Evolutionary conservation across 345 rosid genomes (phyloP).

Genomic region (Streptanthus diversifolius): DNA sequence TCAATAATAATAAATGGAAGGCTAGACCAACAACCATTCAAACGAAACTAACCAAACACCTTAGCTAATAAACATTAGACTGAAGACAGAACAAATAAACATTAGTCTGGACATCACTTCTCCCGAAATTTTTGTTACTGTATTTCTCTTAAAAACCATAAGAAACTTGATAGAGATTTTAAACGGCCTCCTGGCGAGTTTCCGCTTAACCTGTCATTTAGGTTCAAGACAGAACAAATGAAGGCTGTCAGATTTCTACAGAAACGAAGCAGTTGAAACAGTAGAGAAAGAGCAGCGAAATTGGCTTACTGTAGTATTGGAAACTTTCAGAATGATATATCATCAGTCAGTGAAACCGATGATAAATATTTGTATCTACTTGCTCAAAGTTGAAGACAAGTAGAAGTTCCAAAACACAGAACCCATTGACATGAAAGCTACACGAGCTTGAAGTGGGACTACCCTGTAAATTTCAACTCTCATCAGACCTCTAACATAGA

Average conservation of each 20-base stretch:
- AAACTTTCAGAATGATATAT: neutral
- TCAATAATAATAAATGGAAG: neutral
- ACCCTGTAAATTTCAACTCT: slow-evolving; percentile 49
- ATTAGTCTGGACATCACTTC: neutral
- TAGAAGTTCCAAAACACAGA: slow-evolving; percentile 95
- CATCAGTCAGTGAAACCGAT: neutral
- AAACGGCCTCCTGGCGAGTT: slow-evolving; percentile 1
- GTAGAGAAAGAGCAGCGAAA: slow-evolving; percentile 4
- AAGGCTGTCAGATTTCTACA: neutral
- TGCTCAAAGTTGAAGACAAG: slow-evolving; percentile 84
- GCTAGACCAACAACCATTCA: neutral
- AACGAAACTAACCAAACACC: neutral
- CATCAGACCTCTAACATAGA: slow-evolving; percentile 1
- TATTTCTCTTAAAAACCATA: neutral
- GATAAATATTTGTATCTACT: slow-evolving; percentile 33
- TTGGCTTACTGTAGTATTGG: slow-evolving; percentile 23
- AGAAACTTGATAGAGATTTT: neutral
- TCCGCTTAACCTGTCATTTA: neutral
- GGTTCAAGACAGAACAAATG: neutral
- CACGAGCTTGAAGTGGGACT: slow-evolving; percentile 90
- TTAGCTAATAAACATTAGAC: neutral
- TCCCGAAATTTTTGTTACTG: neutral
- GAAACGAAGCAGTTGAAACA: neutral
- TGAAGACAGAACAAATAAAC: no score
- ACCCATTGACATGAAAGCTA: slow-evolving; percentile 89